A percentile compares a stretch with the other conserved stretches of the same genome.
These are phyloP conservation scores for Pestalotiopsis sp. DNA, from an alignment of 2,329 filamentous ascomycete species.

Conservation along the genomic window DNA sequence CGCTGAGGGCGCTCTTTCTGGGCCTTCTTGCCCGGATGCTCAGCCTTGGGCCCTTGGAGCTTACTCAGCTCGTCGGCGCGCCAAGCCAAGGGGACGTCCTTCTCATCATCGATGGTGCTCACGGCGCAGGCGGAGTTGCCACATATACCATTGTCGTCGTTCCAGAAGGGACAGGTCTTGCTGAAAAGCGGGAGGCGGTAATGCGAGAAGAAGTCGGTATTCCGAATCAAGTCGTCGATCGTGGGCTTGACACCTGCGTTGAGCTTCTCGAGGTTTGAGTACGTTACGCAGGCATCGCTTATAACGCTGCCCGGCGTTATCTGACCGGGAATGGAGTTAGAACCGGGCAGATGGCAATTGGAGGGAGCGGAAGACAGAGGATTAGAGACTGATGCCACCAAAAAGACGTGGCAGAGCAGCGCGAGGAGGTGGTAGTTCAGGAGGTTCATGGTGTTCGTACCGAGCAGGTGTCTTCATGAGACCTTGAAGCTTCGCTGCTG, in stretches of 20 bases:
- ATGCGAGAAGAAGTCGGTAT: slow-evolving; percentile 97
- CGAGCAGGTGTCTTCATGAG: slow-evolving; percentile 50
- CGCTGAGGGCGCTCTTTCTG: slow-evolving; percentile 71
- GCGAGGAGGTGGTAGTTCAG: slow-evolving; percentile 19
- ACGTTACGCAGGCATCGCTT: slow-evolving; percentile 92
- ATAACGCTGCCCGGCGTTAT: slow-evolving; percentile 88
- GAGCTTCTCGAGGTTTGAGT: slow-evolving; percentile 82
- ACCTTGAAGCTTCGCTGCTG: slow-evolving; percentile 32
- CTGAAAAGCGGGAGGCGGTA: slow-evolving; percentile 95
- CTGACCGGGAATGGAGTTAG: slow-evolving; percentile 54
- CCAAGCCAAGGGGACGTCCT: slow-evolving; percentile 91
- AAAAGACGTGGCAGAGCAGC: slow-evolving; percentile 21
- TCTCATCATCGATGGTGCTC: slow-evolving; percentile 91
- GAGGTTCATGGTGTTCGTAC: slow-evolving; percentile 42
- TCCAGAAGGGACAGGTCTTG: slow-evolving; percentile 95
- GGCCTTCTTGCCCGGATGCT: slow-evolving; percentile 77
- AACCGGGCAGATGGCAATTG: slow-evolving; percentile 24
- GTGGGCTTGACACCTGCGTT: slow-evolving; percentile 77
- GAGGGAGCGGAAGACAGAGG: slow-evolving; percentile 3
- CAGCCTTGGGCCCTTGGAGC: slow-evolving; percentile 86
- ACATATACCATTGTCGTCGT: slow-evolving; percentile 89
- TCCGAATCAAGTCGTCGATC: slow-evolving; percentile 77
- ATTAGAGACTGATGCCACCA: not conserved
- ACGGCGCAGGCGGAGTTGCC: slow-evolving; percentile 97
- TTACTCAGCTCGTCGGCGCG: slow-evolving; percentile 89